Base-by-base conservation (phyloP, 495 filamentous ascomycete genomes). In the Daldinia caldariorum region DNA sequence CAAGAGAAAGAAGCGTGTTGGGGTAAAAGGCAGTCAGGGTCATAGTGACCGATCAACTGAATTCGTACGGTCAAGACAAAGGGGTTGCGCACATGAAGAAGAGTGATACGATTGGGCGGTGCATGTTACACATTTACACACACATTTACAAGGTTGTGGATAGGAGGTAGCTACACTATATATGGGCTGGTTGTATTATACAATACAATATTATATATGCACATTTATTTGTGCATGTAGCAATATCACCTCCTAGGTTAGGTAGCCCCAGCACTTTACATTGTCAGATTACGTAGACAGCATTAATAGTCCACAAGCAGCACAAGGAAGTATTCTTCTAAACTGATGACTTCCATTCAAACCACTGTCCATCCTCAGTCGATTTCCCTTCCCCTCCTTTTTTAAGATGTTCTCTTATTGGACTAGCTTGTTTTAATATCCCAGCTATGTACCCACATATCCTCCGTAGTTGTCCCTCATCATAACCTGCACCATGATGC, bases 351-450 rank as follows among this genome's bases (percentile, higher is more conserved):
- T 60, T 61, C 64, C n/a, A n/a, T 26, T 26, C 26, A 26, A 67
- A 61, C 45, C 29, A 68, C 58, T 39, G 53, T 62, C 50, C 51
- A 68, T 51, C 54, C 66, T 68, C 66, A 63, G 56, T 65, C 67
- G 49, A 70, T 66, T 65, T 65, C 69, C 69, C 69, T 63, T 71
- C 69, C 58, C 55, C 63, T 71, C 26, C 26, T 26, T 26, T 26
- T 26, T 26, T 26, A 26, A 70, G 51, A 58, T 62, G 51, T 62
- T 37, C 56, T 64, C 59, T 64, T 69, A 51, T 31, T 50, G 47
- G 22, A 31, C 45, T 60, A 49, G 14, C 58, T 34, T 60, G 26
- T 31, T 14, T 47, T 20, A 26, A 18, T 47, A 31, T 34, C 7
- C 22, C 10, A 60, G 39, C n/a, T 49, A 49, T 41, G n/a, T 60